Conservation (phyloP, 768 basidiomycete genomes). For the Termitomyces sp. region DNA sequence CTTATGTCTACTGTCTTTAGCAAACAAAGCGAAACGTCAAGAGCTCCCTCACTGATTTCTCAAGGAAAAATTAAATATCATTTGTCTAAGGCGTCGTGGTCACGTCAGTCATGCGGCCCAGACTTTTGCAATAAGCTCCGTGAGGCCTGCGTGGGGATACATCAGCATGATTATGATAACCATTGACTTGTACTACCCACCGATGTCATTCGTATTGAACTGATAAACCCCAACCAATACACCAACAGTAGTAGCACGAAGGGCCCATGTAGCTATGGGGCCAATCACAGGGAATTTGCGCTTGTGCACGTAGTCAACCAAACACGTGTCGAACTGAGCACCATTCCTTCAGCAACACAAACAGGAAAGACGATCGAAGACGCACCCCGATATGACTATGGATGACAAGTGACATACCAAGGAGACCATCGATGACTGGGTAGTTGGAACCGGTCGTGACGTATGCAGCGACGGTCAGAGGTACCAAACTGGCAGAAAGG, state of each 20-base stretch:
- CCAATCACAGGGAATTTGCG: conserved; percentile 92
- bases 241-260: conserved; percentile 73
- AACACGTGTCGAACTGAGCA: conserved; percentile 73
- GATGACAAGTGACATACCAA: conserved; percentile 83
- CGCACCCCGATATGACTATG: conserved; percentile 94
- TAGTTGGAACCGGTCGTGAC: conserved; percentile 70
- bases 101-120: conserved; percentile 63
- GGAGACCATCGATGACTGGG: conserved; percentile 85
- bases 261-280: conserved; percentile 61
- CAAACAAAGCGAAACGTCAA: too few relatives aligned
- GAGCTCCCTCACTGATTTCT: too few relatives aligned
- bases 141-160: conserved; percentile 50
- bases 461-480: conserved; percentile 83
- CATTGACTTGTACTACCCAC: conserved; percentile 41
- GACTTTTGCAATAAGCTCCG: conserved; percentile 75
- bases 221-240: conserved; percentile 90
- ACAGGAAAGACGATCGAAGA: conserved; percentile 13
- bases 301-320: conserved; percentile 88
- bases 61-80: neutral
- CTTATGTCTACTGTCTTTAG: too few relatives aligned
- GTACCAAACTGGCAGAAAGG: conserved; percentile 82
- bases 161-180: neutral
- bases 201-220: conserved; percentile 98
- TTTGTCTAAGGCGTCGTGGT: conserved; percentile 6
- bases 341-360: neutral